A percentile compares a stretch with the other conserved stretches of the same genome.
Conservation (phyloP, 2,329 filamentous ascomycete genomes). For the Penicillium vulpinum region DNA sequence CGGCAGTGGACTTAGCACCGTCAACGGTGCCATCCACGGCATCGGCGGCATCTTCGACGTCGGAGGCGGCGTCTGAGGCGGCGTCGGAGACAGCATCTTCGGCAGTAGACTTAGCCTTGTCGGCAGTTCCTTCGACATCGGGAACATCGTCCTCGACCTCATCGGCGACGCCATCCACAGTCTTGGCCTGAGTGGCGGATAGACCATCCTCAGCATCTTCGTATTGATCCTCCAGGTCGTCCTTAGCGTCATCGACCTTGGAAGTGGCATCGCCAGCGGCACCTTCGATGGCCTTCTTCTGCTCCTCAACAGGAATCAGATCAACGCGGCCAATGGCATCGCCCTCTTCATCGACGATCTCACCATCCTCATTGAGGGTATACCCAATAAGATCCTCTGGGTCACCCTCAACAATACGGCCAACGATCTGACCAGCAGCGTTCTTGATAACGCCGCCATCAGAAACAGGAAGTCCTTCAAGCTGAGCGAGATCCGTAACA, state of each 20-base stretch:
- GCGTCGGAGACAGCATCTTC: constrained; percentile 18
- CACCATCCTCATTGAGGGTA: constrained; percentile 43
- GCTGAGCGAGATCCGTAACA: constrained; percentile 36
- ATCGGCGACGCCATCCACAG: constrained; percentile 17
- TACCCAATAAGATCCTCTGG: constrained; percentile 43
- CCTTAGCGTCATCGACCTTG: constrained; percentile 51
- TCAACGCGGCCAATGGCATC: constrained; percentile 39
- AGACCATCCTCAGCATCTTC: constrained; percentile 42
- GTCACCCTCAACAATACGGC: constrained; percentile 44
- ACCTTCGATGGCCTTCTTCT: constrained; percentile 32
- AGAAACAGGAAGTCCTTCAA: constrained; percentile 47
- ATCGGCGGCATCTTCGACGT: constrained; percentile 3
- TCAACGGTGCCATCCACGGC: background rate
- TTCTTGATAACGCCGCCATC: constrained; percentile 57
- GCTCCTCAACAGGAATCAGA: constrained; percentile 29
- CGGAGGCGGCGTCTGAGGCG: background rate
- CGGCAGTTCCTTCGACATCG: constrained; percentile 44
- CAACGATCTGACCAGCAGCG: constrained; percentile 40
- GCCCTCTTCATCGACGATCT: constrained; percentile 43
- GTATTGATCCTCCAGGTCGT: constrained; percentile 46
- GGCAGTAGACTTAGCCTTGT: constrained; percentile 52
- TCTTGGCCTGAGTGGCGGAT: constrained; percentile 6
- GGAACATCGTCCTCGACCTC: constrained; percentile 18
- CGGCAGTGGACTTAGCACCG: background rate
- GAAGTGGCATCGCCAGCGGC: constrained; percentile 51